Evolutionary conservation across 2,329 filamentous ascomycete species (phyloP), one percentile per base, ranked within the genome.

Genomic region (Incumbomyces lentus): DNA sequence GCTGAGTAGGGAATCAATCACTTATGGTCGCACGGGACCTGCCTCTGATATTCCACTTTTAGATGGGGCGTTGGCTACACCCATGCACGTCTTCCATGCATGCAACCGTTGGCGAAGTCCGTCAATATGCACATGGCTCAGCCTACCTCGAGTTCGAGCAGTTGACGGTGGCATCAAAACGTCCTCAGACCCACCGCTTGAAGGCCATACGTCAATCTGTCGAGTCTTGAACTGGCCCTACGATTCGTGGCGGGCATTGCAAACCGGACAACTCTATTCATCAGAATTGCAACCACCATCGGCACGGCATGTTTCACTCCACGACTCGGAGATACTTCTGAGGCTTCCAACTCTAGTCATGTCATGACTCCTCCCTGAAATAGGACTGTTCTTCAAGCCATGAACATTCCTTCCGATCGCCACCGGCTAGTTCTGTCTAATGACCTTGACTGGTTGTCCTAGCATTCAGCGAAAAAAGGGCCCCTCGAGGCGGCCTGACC

Each of bases 71-170:
- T 34, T 34, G 42, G 42, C 4, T 45, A 38, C 42, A 45, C 42
- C 37, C 33, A 45, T 45, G 42, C 42, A 38, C 38, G 42, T 45
- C 33, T 45, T 45, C 42, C 42, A 45, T 38, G 42, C 33, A 45
- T 30, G 33, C 31, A 45, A 30, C 42, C 42, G 42, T 45, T 38
- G 42, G 42, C 34, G 19, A 38, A 37, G 33, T 8, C 19, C 38
- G 42, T 45, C 42, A 38, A 38, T 19, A 31, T 45, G 34, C 42
- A 45, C 42, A 38, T 45, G 42, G 42, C 34, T 37, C 33, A 37
- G 10, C 19, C 8, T n/a, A 22, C 14, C 40, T 44, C 32, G 40
- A 44, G 40, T 44, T 31, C 31, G 16, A 30, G 19, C 22, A 42
- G n/a, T 32, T 42, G 26, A 31, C 6, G 12, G 16, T 31, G n/a